Evolutionary conservation across 345 rosid species (phyloP), one percentile per base, ranked within the genome.

Genomic region (Jatropha curcas): DNA sequence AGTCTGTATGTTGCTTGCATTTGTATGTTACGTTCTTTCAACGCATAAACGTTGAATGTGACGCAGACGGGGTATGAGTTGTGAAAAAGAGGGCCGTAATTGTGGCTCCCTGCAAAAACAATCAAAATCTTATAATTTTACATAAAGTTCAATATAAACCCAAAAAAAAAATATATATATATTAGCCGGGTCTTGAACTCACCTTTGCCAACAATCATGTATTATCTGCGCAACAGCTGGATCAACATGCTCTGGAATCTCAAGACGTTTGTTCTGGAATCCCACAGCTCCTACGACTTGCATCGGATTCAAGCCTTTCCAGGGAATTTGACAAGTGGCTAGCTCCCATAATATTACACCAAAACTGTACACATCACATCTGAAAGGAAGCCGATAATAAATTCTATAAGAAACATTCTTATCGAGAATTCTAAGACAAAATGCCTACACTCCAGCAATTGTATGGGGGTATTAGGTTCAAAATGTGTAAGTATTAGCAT

Each of bases 281-380:
- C 98, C 99, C 63, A 95, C 98, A 68, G 99, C 99, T 79, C 99
- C 99, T 74, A 95, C 99, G 39, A 95, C 99, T 76, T 95, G 98
- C 98, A 92, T 92, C n/a, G 99, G 97, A 70, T 92, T 92, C 85
- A 95, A 79, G 48, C 98, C 99, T 81, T 85, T 90, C 99, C 99
- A 95, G 14, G 99, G 99, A 63, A 91, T 70, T 31, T 75, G 53
- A 79, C 86, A 81, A 51, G 99, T 92, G 27, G 86, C 84, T 82
- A 95, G 45, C 82, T 95, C 99, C 99, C 99, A 95, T 69, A 95
- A 79, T 83, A 92, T 95, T 61, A 95, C 98, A 68, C 99, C 99
- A 83, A 91, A 95, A 76, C 99, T 95, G 86, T 90, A 95, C 58
- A 95, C 96, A 75, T 95, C 99, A 74, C 96, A 95, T 85, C 98